Evolutionary conservation across 2,329 filamentous ascomycete species (phyloP).

Genomic region (Colletotrichum karsti): DNA sequence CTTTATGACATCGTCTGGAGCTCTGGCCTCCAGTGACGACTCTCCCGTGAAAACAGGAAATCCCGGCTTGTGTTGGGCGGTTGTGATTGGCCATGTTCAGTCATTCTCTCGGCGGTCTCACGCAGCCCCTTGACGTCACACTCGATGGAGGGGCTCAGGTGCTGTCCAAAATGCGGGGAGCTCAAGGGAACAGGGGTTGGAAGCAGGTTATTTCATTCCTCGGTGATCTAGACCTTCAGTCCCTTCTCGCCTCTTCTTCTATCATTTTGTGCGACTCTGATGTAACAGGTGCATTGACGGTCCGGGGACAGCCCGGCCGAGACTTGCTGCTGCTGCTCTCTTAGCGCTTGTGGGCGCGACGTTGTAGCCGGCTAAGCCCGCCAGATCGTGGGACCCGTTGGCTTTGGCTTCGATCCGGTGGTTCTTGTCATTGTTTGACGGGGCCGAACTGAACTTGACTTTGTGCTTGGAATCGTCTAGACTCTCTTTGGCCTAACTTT

Average conservation of each 20-base stretch:
- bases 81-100: constrained; percentile 10
- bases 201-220: constrained; percentile 23
- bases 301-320: constrained; percentile 7
- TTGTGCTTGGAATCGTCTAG: not conserved
- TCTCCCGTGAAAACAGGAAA: constrained; percentile 23
- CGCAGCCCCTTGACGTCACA: constrained; percentile 26
- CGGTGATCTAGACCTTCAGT: constrained; percentile 10
- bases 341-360: not conserved
- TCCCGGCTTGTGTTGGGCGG: not conserved
- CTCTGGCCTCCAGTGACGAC: constrained; percentile 25
- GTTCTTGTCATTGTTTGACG: not conserved
- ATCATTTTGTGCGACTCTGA: constrained; percentile 14
- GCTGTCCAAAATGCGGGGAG: constrained; percentile 15
- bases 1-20: constrained; percentile 24
- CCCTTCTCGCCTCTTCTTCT: not conserved
- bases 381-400: constrained; percentile 5
- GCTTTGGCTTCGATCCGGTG: not conserved
- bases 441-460: too few relatives aligned
- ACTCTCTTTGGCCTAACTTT: not conserved
- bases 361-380: constrained; percentile 24
- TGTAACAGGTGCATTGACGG: constrained; percentile 27
- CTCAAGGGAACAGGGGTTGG: constrained; percentile 13
- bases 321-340: not conserved
- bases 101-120: not conserved
- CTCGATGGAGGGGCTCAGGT: constrained; percentile 2